Evolutionary conservation across 345 rosid species (phyloP).

Genomic region (Euphorbia peplus): DNA sequence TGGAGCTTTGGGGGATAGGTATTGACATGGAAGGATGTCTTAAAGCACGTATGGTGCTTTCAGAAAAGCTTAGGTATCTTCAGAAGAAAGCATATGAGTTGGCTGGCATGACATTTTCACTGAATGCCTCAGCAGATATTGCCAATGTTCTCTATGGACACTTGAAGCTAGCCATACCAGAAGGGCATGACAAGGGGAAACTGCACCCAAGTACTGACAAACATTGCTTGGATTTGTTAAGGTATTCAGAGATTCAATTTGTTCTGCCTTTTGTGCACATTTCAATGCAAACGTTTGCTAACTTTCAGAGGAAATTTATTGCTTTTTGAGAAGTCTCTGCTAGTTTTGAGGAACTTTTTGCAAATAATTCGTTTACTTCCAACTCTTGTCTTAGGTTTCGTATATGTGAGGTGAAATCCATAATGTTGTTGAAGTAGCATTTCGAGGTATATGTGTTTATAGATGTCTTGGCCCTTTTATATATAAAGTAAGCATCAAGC

Average conservation of each 20-base stretch:
- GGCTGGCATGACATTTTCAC: constrained; percentile 85
- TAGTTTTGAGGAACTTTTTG: too few species aligned
- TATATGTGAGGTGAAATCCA: too few species aligned
- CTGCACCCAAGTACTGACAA: constrained; percentile 91
- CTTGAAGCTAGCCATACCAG: constrained; percentile 77
- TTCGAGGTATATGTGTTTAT: too few species aligned
- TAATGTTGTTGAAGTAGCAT: too few species aligned
- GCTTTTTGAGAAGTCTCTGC: too few species aligned
- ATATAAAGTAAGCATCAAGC: too few species aligned
- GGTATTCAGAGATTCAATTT: constrained; percentile 37
- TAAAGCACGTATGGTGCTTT: constrained; percentile 59
- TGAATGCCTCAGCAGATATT: constrained; percentile 76
- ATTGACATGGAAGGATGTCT: constrained; percentile 89
- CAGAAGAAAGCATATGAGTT: constrained; percentile 79
- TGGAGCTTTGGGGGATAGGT: constrained; percentile 96
- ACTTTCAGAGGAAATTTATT: too few species aligned
- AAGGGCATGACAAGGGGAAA: constrained; percentile 60
- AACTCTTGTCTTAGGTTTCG: too few species aligned
- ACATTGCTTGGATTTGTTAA: constrained; percentile 75
- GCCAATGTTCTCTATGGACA: constrained; percentile 80
- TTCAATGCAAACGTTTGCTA: neutral
- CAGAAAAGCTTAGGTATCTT: constrained; percentile 65
- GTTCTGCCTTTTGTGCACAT: neutral
- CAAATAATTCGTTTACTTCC: too few species aligned
- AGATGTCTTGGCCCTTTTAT: too few species aligned